Percentiles rank a stretch among this genome's conserved stretches.
Conservation (phyloP, 2,329 filamentous ascomycete species). For the Cladosporium sp. region DNA sequence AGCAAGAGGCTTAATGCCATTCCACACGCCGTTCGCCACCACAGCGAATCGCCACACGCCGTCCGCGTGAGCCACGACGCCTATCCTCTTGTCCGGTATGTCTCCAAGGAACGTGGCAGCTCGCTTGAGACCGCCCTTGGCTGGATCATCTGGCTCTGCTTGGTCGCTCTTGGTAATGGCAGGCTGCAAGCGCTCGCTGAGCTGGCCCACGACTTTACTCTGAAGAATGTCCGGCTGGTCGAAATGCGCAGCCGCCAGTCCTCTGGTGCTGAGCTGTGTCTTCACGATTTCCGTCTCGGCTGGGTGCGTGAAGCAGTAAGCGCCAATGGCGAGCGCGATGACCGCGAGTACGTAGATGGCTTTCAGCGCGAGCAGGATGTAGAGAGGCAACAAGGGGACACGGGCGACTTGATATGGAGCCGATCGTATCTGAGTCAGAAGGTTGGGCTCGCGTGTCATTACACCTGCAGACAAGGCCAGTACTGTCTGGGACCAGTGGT, state of each 20-base stretch:
- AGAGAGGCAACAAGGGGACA: neutral
- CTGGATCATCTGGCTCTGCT: neutral
- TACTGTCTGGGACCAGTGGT: neutral
- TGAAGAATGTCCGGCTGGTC: neutral
- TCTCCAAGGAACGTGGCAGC: conserved; percentile 8
- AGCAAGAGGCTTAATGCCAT: conserved; percentile 18
- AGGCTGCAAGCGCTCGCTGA: neutral
- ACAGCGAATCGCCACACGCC: conserved; percentile 21
- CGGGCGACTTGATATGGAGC: neutral
- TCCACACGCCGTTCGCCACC: conserved; percentile 18
- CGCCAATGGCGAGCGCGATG: conserved; percentile 17
- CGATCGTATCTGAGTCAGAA: neutral
- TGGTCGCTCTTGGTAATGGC: neutral
- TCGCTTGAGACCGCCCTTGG: neutral
- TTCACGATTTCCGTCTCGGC: conserved; percentile 22
- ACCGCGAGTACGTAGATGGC: conserved; percentile 15
- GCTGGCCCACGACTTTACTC: neutral
- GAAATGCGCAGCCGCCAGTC: conserved; percentile 7
- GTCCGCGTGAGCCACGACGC: conserved; percentile 17
- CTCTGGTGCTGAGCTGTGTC: conserved; percentile 12
- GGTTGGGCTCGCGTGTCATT: neutral
- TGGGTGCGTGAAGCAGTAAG: conserved; percentile 21
- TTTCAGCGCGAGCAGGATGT: neutral
- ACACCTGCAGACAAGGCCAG: neutral
- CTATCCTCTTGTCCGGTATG: conserved; percentile 9